Evolutionary conservation across 2,329 filamentous ascomycete species (phyloP).

Genomic region (Thielaviopsis punctulata): DNA sequence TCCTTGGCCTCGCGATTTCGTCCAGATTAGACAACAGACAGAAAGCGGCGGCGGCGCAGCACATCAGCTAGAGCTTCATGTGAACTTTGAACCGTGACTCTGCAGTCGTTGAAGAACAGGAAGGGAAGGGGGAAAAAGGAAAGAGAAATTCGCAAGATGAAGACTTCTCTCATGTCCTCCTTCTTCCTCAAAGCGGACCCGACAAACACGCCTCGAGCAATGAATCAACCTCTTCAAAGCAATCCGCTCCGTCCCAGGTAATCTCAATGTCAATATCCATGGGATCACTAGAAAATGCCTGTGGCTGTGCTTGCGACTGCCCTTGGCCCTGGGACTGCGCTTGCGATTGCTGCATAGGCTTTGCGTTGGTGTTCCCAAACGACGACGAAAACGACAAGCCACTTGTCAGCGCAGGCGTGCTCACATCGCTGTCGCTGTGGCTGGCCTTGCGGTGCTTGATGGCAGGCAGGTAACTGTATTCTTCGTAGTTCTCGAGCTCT

Average conservation of each 20-base stretch:
- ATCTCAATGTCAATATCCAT: slow-evolving; percentile 43
- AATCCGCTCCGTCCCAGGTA: slow-evolving; percentile 45
- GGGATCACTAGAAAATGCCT: slow-evolving; percentile 23
- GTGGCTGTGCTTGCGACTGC: neutral
- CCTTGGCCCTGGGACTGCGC: neutral
- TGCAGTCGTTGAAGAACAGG: neutral
- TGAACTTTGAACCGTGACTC: neutral
- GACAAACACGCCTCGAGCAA: slow-evolving; percentile 40
- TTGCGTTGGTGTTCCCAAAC: slow-evolving; percentile 2
- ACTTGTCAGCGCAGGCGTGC: slow-evolving; percentile 26
- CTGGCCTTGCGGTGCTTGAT: slow-evolving; percentile 13
- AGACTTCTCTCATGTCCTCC: neutral
- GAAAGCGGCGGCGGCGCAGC: neutral
- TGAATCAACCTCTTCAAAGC: slow-evolving; percentile 35
- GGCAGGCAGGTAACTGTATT: slow-evolving; percentile 37
- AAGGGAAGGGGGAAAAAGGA: neutral
- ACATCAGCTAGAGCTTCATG: too few species aligned
- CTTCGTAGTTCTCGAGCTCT: slow-evolving; percentile 50
- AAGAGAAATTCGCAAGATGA: neutral
- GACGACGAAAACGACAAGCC: slow-evolving; percentile 18
- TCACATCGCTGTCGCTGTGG: slow-evolving; percentile 15
- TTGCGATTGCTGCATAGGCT: neutral
- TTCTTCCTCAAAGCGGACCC: slow-evolving; percentile 13
- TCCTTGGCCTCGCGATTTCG: too few species aligned
- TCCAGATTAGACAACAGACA: too few species aligned